Evolutionary conservation across 1,284 basidiomycete species (phyloP), one percentile per base, ranked within the genome.

Genomic region (Ganoderma sinense): DNA sequence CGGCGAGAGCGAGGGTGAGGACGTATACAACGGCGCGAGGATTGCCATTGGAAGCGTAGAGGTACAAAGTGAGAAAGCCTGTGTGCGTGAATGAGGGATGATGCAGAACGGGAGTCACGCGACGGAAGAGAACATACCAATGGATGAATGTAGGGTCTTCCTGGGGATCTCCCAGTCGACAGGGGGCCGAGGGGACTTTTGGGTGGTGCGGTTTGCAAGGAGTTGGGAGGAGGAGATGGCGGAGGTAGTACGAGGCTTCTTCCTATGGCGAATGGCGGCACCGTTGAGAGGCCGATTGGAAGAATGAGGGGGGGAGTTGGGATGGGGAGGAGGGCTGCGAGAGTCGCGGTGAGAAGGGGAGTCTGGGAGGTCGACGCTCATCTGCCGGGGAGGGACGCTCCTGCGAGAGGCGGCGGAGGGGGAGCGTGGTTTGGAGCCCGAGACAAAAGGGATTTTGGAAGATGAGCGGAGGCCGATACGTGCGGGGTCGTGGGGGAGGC

Each of bases 111-210:
- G 31, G 36, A 13, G 53, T 58, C 33, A 61, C 31, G 63, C 62
- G 53, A 56, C 26, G 48, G 36, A 74, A 64, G 62, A 29, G 39
- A 56, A 86, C 90, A 63, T 67, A 93, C 96, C 96, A 71, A 98
- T 98, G 20, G 93, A 95, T 16, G 94, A 94, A 83, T 99, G 97
- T 60, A 99, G 82, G 18, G 90, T 82, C 82, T 99, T 99, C 75
- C 97, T 86, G 1, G 97, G 97, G 65, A 99, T 93, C 84, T 99
- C 97, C 89, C 90, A 94, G 75, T 89, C 86, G 41, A 88, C 80
- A 20, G 74, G 76, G 53, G 72, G 80, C 31, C 51, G 66, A 2
- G 62, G 2, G 16, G 70, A 29, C 31, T 67, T 69, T 26, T 18
- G 40, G 18, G 41, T 51, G 11, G 60, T 62, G 20, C 51, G 67